Evolutionary conservation across 805 yeast species (phyloP), one percentile per base, ranked within the genome.

Genomic region (Candida ficus): DNA sequence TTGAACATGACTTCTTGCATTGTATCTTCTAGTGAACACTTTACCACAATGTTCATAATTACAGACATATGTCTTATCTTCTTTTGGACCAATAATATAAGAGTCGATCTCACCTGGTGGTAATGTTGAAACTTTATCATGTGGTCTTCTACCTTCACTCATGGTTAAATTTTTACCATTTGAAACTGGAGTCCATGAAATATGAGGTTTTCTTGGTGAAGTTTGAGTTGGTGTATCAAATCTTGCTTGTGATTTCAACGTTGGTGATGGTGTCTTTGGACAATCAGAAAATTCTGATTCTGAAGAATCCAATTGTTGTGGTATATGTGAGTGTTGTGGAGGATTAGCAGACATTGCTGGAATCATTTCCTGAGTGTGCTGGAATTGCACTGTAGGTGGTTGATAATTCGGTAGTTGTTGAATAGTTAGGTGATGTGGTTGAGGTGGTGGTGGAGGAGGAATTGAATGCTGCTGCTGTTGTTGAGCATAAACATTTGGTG

Each of bases 1-100:
- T 60, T 93, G 99, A 42, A 93, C 90, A 61, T 93, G 99, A 0
- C 96, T 87, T 46, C 98, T 70, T 11, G 88, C 87, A 55, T 93
- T 93, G 62, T 95, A 95, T 35, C 96, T 71, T 56, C 99, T 72
- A 7, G 89, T 79, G 63, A 93, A 91, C 40, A 73, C 66, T 63
- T 93, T 89, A 9, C 85, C 83, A 64, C 99, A 93, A 40, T 71
- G 71, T 13, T 83, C 75, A 61, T 70, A 91, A 44, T 75, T 70
- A 62, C 99, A 93, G 28, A 79, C 71, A 64, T 74, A 95, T 23
- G 73, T 68, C 45, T 81, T 83, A 36, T 83, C 76, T 23, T 67
- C 75, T 48, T 84, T 83, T 7, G 96, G 89, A 1, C 95, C 95
- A 38, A 72, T 74, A 61, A 91, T 82, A 54, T 82, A 87, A 42